Conservation (phyloP, 2,329 filamentous ascomycete genomes). For the Arthrobotrys conoides region DNA sequence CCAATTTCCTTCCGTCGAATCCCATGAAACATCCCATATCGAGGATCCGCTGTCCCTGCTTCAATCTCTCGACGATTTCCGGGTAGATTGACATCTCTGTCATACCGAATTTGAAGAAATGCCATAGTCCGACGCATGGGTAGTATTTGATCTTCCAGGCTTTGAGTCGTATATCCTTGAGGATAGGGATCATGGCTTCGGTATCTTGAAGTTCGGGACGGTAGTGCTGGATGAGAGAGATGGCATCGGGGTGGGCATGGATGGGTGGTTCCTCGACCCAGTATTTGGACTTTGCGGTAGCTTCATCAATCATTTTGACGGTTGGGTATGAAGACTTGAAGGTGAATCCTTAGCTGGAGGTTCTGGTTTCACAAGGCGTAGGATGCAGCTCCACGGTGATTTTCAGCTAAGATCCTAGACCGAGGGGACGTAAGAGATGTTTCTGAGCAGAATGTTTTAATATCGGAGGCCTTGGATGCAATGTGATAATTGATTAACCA, state of each 20-base stretch:
- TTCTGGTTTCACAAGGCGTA: neutral
- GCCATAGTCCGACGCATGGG: conserved; percentile 67
- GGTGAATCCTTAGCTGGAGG: neutral
- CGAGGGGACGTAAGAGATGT: neutral
- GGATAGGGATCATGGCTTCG: conserved; percentile 37
- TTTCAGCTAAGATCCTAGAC: neutral
- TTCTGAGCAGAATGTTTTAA: neutral
- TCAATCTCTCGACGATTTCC: conserved; percentile 64
- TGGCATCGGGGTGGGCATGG: conserved; percentile 48
- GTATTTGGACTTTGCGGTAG: conserved; percentile 55
- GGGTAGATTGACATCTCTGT: conserved; percentile 65
- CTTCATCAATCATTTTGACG: conserved; percentile 47
- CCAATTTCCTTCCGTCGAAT: conserved; percentile 50
- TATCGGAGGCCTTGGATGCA: neutral
- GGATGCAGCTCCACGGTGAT: neutral
- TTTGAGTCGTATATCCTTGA: conserved; percentile 61
- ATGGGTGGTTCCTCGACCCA: conserved; percentile 58
- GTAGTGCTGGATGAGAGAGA: conserved; percentile 43
- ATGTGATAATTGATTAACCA: neutral
- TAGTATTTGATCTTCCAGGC: conserved; percentile 67
- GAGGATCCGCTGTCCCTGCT: conserved; percentile 54
- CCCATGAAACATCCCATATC: conserved; percentile 61
- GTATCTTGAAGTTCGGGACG: conserved; percentile 47
- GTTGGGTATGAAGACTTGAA: neutral
- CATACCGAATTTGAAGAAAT: conserved; percentile 67